Base-by-base conservation (phyloP, 1,139 yeast genomes). In the Candida sp. region DNA sequence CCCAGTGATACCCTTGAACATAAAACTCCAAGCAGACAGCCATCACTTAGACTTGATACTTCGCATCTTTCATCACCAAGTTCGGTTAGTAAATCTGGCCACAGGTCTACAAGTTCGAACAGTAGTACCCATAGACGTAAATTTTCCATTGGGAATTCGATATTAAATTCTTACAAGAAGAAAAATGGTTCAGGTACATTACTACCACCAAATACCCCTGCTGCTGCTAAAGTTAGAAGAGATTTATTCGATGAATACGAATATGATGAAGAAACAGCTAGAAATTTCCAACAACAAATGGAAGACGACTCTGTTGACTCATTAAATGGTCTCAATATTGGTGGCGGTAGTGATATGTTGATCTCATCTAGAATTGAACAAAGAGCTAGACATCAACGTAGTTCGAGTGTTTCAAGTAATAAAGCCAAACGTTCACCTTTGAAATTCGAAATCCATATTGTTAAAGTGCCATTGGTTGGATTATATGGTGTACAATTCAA, bases 401-500 rank as follows among this genome's bases (percentile, higher is more conserved):
- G 65, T 38, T 50, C 62, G 33, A 64, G 65, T 41, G 52, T 57
- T 23, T 53, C 65, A 12, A 58, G 58, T 40, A 56, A 54, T 34
- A 48, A 54, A 21, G 42, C 40, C 11, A 45, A 30, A 35, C 61
- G 60, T 48, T 65, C 61, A 38, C 95, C 95, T 22, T 74, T 93
- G 57, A 84, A 86, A 56, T 93, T 93, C 64, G 98, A 93, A 60
- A 87, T 93, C 49, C 91, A 87, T 63, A 84, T 93, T 52, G 98
- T 91, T 39, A 89, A 89, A 61, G 96, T 93, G 43, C 96, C 97
- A 38, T 74, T 93, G 52, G 87, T 91, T 46, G 90, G 95, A 9
- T 73, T 93, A 49, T 90, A 87, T 52, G 99, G 98, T 63, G 93
- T 93, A 43, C 97, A 91, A 63, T 90, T 93, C 70, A 93, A 91